A percentile compares a stretch with the other conserved stretches of the same genome.
Conservation (phyloP, 148 eudicot species). For the Dianthus caryophyllus region DNA sequence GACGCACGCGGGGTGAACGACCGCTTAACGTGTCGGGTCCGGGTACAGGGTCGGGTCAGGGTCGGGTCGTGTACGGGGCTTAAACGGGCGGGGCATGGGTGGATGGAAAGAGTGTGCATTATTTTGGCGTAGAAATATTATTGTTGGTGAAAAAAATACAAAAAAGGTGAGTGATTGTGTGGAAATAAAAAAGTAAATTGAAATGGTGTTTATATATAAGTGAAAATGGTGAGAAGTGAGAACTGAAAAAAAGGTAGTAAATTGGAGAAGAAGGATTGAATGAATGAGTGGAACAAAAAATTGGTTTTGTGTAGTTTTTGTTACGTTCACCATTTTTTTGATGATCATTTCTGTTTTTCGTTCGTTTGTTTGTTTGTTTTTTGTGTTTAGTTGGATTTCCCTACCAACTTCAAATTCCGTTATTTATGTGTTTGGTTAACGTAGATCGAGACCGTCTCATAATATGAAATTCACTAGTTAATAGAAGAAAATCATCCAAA, state of each 20-base stretch:
- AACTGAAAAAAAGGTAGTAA: too few relatives aligned
- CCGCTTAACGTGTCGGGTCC: constrained; percentile 18
- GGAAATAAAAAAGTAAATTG: too few relatives aligned
- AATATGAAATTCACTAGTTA: too few relatives aligned
- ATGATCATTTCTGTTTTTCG: not conserved
- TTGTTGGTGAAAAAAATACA: constrained; percentile 14
- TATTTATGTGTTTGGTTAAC: too few relatives aligned
- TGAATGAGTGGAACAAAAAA: not conserved
- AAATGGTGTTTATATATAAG: too few relatives aligned
- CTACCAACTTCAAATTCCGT: too few relatives aligned
- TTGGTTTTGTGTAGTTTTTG: not conserved
- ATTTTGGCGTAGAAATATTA: constrained; percentile 14
- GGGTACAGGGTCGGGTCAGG: constrained; percentile 9
- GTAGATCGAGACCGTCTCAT: too few relatives aligned
- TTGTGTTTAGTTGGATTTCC: not conserved
- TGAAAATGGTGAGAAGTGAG: too few relatives aligned
- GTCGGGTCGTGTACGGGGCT: not conserved
- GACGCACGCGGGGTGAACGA: constrained; percentile 29
- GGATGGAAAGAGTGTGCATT: constrained; percentile 24
- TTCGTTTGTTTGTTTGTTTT: not conserved
- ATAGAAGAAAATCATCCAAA: too few relatives aligned
- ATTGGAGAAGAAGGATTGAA: not conserved
- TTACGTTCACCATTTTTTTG: not conserved
- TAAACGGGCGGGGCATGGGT: constrained; percentile 9
- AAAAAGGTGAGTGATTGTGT: too few relatives aligned